Percentiles rank a stretch among this genome's conserved stretches.
Conservation (phyloP, 176 grass and related monocot species). For the Raddia guianensis region DNA sequence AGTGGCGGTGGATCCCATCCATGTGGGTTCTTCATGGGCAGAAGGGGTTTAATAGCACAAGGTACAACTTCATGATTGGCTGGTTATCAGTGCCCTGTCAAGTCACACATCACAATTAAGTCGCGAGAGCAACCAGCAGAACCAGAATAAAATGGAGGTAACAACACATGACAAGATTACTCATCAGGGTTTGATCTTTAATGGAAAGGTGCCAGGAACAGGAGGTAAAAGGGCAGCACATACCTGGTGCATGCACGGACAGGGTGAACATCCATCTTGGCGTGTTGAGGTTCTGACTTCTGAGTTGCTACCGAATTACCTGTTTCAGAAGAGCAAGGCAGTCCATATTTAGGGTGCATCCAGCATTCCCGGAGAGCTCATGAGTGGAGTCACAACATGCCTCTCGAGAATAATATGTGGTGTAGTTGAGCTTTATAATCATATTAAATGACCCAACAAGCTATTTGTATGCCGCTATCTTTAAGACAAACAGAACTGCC, state of each 20-base stretch:
- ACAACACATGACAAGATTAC: slow-evolving; percentile 29
- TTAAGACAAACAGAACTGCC: slow-evolving; percentile 32
- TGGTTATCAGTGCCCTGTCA: slow-evolving; percentile 47
- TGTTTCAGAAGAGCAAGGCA: slow-evolving; percentile 10
- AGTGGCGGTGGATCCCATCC: slow-evolving; percentile 56
- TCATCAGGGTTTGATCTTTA: not conserved
- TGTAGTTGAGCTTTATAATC: slow-evolving; percentile 45
- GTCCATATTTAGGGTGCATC: not conserved
- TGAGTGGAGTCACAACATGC: not conserved
- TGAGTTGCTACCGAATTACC: not conserved
- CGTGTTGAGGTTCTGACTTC: not conserved
- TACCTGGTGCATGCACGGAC: slow-evolving; percentile 16
- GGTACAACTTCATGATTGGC: slow-evolving; percentile 59
- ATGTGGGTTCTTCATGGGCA: slow-evolving; percentile 53
- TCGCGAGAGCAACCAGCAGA: slow-evolving; percentile 36
- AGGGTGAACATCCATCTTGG: not conserved
- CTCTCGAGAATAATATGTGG: slow-evolving; percentile 4
- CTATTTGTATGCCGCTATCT: slow-evolving; percentile 43
- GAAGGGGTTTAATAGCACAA: slow-evolving; percentile 39
- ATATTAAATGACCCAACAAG: slow-evolving; percentile 48
- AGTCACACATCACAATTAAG: slow-evolving; percentile 49
- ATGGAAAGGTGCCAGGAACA: not conserved
- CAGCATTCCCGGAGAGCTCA: not conserved
- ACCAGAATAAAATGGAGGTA: not conserved
- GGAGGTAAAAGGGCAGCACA: not conserved